Base-by-base conservation (phyloP, 768 basidiomycete species). In the Phylloporus sp. region DNA sequence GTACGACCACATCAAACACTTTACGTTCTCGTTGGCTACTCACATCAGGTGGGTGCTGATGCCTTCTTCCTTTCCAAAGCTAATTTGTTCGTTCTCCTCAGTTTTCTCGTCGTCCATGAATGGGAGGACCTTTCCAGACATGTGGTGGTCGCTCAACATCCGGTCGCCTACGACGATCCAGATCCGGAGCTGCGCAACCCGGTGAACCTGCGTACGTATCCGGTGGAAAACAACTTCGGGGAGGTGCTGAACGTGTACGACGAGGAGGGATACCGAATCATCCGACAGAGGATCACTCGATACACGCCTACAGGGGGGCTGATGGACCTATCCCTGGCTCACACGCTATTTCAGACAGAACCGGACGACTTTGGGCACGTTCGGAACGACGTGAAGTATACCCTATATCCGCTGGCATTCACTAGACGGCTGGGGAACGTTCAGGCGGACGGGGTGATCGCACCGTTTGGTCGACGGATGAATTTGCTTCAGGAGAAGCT, bases 1-100 rank as follows among this genome's bases (percentile, higher is more conserved):
- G 1, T 47, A 42, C 5, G 26, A 47, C 0, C 46, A 47, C 26
- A 43, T 48, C 47, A 29, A 26, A 2, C 40, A 48, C 14, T 21
- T 43, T 28, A 23, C 35, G 0, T 48, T 48, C 18, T 48, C 41
- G 3, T 6, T 48, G 4, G 35, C 47, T 2, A 17, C 41, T 0
- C 35, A 48, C 35, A 21, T 48, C 28, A 38, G 22, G 44, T 37
- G 1, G 8, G 35, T 15, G 5, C 13, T 15, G n/a, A n/a, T n/a
- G n/a, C n/a, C n/a, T n/a, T n/a, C n/a, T n/a, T n/a, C n/a, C n/a
- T n/a, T n/a, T n/a, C n/a, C n/a, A n/a, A n/a, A n/a, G n/a, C n/a
- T n/a, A n/a, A n/a, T n/a, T n/a, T n/a, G n/a, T n/a, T n/a, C n/a
- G n/a, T n/a, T n/a, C n/a, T n/a, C n/a, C 3, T 0, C 15, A 46